Base-by-base conservation (phyloP, 192 early-diverging fungal species). In the Gamsiella multidivaricata region DNA sequence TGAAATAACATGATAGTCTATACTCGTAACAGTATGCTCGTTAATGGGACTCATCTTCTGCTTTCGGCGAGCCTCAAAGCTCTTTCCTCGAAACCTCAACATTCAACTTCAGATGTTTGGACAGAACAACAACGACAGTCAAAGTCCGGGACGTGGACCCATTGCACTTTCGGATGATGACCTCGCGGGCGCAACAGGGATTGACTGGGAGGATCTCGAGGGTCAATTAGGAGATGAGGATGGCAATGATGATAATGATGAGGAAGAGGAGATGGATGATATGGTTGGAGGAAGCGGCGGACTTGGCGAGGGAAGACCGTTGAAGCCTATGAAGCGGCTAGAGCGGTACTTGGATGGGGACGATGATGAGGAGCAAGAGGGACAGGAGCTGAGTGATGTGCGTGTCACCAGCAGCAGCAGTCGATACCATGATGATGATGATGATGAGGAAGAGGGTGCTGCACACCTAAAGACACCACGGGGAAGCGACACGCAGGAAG, bases 101-200 rank as follows among this genome's bases (percentile, higher is more conserved):
- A 78, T 78, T 31, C 74, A 62, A 26, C 29, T 78, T 0, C 70
- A 73, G 28, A 58, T 62, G 54, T 73, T 73, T 63, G 42, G 50
- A 10, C 45, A 61, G 31, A 55, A 62, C 36, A 61, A 39, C 46
- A 47, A 18, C 31, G 60, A 50, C 41, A 18, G 37, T 31, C 26
- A 20, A 15, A 5, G 15, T 15, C 47, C 34, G 4, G 22, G 58
- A 55, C 65, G 74, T 20, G 74, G 74, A 23, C 74, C 74, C 0
- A 78, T 78, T 53, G 74, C 74, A 7, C 31, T 78, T 11, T 64
- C 74, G 11, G 74, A 78, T 29, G 74, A 78, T 51, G 74, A 78
- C 9, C 28, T 78, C 0, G 54, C 22, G 2, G 74, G 74, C n/a
- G 74, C 74, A 6, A 63, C 60, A 34, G 54, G 74, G 23, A 34